Evolutionary conservation across 2,329 filamentous ascomycete genomes (phyloP).

Genomic region (Penicillium sclerotigenum): DNA sequence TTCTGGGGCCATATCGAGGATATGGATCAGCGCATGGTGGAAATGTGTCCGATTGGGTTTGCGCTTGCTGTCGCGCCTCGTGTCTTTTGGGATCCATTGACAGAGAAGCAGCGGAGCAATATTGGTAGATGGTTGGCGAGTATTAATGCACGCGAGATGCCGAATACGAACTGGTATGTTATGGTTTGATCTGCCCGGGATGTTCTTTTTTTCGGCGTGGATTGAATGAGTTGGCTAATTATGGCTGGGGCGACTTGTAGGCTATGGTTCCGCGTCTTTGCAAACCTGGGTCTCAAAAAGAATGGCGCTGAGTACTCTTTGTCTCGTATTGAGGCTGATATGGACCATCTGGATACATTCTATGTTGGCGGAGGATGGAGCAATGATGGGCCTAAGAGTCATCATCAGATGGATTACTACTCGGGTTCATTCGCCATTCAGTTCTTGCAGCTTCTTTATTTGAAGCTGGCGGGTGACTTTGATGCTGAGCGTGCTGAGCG

Average conservation of each 20-base stretch:
- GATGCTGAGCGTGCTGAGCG: constrained; percentile 65
- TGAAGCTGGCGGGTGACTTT: constrained; percentile 63
- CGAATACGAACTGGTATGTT: constrained; percentile 61
- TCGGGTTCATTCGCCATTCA: constrained; percentile 80
- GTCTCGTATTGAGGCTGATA: constrained; percentile 67
- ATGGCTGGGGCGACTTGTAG: constrained; percentile 44
- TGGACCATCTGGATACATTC: constrained; percentile 75
- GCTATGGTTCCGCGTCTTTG: constrained; percentile 83
- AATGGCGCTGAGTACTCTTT: constrained; percentile 70
- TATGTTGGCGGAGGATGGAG: constrained; percentile 81
- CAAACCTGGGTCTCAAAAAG: constrained; percentile 72
- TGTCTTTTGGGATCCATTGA: constrained; percentile 65
- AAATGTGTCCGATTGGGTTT: constrained; percentile 76
- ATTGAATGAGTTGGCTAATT: not conserved
- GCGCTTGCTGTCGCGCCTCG: constrained; percentile 65
- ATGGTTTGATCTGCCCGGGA: not conserved
- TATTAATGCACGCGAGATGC: constrained; percentile 72
- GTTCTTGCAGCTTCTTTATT: constrained; percentile 72
- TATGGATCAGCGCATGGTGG: constrained; percentile 79
- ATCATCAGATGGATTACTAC: constrained; percentile 84
- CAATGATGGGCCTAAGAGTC: constrained; percentile 73
- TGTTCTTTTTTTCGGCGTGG: not conserved
- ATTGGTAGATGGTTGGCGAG: constrained; percentile 71
- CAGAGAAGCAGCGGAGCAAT: constrained; percentile 60
- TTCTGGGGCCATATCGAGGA: constrained; percentile 76